These are phyloP conservation scores for Alternaria alternata DNA, from an alignment of 2,329 filamentous ascomycete genomes.

Conservation along the genomic window DNA sequence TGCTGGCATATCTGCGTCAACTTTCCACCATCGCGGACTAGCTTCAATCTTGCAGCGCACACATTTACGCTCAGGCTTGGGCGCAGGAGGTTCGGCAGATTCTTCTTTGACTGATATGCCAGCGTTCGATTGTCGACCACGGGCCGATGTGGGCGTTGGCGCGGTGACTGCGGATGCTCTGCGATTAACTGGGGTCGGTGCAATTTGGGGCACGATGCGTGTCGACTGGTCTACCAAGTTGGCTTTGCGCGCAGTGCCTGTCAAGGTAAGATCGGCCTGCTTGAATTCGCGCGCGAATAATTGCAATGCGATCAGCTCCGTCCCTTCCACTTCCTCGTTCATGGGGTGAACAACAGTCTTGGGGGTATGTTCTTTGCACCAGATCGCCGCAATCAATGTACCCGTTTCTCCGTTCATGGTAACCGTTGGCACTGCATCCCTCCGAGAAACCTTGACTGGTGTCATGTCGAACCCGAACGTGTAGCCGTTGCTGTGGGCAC, in stretches of 20 bases:
- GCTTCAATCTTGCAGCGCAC: conserved; percentile 66
- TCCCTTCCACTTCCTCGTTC: conserved; percentile 75
- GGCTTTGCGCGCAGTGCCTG: conserved; percentile 91
- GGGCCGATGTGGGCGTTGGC: conserved; percentile 45
- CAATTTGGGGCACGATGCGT: conserved; percentile 50
- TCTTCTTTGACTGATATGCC: conserved; percentile 50
- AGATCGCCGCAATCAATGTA: conserved; percentile 82
- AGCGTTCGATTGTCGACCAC: conserved; percentile 46
- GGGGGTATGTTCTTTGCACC: conserved; percentile 85
- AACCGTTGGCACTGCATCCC: conserved; percentile 81
- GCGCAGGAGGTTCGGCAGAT: conserved; percentile 39
- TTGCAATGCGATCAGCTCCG: conserved; percentile 81
- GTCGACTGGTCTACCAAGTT: conserved; percentile 76
- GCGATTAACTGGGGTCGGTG: conserved; percentile 43
- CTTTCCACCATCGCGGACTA: conserved; percentile 68
- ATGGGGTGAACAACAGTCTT: conserved; percentile 80
- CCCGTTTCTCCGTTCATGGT: conserved; percentile 83
- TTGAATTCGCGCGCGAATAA: conserved; percentile 90
- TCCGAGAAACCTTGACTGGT: conserved; percentile 86
- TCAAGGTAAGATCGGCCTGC: conserved; percentile 88
- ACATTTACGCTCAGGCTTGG: conserved; percentile 51
- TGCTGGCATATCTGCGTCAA: conserved; percentile 28
- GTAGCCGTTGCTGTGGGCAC: conserved; percentile 84
- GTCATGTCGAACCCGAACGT: conserved; percentile 88
- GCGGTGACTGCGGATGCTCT: conserved; percentile 52